phyloP scores from a whole-genome alignment of 345 rosid species.

The Camelina hispida region DNA sequence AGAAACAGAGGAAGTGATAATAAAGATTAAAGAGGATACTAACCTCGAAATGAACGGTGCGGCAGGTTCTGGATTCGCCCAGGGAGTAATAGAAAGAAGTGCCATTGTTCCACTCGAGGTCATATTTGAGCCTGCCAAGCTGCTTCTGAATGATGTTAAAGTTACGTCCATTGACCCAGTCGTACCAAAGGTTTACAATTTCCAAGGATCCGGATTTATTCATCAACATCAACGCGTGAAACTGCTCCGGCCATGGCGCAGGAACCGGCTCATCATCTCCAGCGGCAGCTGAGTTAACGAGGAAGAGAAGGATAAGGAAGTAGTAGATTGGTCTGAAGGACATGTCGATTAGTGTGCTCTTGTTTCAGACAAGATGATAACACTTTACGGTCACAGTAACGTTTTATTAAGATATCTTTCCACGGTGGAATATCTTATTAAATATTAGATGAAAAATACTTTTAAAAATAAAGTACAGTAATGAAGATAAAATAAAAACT shows the following conservation, averaged over 20 bases:
- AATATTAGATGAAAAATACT: not conserved
- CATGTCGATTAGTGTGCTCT: constrained; percentile 28
- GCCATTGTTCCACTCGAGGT: constrained; percentile 73
- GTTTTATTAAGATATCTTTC: not conserved
- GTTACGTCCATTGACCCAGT: constrained; percentile 72
- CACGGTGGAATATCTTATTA: constrained; percentile 28
- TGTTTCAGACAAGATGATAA: not conserved
- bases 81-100: constrained; percentile 60
- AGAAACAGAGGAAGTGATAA: not conserved
- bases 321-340: constrained; percentile 20
- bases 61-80: constrained; percentile 54
- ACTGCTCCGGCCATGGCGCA: constrained; percentile 67
- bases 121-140: constrained; percentile 57
- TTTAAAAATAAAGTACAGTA: too few species aligned
- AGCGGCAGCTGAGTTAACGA: constrained; percentile 17
- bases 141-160: constrained; percentile 76
- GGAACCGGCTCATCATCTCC: constrained; percentile 49
- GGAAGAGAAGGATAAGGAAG: constrained; percentile 22
- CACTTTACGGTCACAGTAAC: not conserved
- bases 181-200: constrained; percentile 68
- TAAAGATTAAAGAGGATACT: constrained; percentile 28
- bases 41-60: constrained; percentile 51
- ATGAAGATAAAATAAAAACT: too few species aligned
- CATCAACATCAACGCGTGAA: constrained; percentile 64
- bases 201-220: constrained; percentile 62